Evolutionary conservation across 768 basidiomycete genomes (phyloP), one percentile per base, ranked within the genome.

Genomic region (Trichaptum fuscoviolaceum): DNA sequence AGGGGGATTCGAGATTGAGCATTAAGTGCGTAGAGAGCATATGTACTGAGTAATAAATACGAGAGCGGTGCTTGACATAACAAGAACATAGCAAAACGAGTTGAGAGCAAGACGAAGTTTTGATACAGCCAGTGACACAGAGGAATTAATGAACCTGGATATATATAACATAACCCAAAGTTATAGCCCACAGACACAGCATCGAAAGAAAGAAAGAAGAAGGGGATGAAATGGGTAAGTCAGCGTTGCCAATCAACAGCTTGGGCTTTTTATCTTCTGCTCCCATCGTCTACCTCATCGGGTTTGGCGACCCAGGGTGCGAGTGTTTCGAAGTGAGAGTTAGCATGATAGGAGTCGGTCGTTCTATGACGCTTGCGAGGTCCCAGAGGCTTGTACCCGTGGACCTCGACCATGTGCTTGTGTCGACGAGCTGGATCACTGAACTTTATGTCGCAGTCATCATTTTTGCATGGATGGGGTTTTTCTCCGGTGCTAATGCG

Each of bases 341-440:
- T 66, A 25, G 70, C 70, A n/a, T 68, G 68, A 10, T 57, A 57
- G 57, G 66, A 68, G 23, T 61, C 67, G 17, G 64, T 66, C 72
- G n/a, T 71, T 75, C 70, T 5, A 18, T 61, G 59, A 25, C 59
- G 59, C 30, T 61, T 61, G 24, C 59, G 59, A 6, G 27, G 80
- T 75, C 60, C 78, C 80, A 2, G 85, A 17, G 59, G 83, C 23
- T 81, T 64, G 67, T 87, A 85, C 24, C 80, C 79, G 69, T 89
- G 87, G 23, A 72, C 76, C 12, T 81, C 77, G 23, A 82, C 79
- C 75, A 85, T 83, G 73, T 89, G 88, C 42, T 85, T 78, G 69
- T 87, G 86, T 58, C 87, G 77, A 64, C 87, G 80, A 4, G 88
- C 87, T 20, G 87, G 87, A 70, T 90, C 88, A 64, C 84, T 87